Conservation (phyloP, 176 grass and related monocot genomes). For the Stipa capillata region DNA sequence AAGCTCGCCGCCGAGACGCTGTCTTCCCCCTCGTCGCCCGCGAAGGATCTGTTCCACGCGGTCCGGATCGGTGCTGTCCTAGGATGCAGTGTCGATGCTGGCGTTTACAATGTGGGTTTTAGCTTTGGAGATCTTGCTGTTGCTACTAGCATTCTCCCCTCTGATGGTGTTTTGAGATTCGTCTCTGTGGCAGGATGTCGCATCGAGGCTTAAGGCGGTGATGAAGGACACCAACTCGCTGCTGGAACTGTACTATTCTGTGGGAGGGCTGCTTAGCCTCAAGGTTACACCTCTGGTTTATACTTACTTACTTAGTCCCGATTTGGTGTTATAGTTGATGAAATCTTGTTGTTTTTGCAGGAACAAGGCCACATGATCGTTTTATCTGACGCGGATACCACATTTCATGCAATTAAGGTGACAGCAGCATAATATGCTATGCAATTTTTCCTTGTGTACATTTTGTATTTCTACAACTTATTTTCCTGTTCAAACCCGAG, state of each 20-base stretch:
- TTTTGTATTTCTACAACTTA: neutral
- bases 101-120: slow-evolving; percentile 42
- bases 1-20: slow-evolving; percentile 33
- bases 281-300: slow-evolving; percentile 36
- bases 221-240: slow-evolving; percentile 76
- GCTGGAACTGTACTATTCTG: slow-evolving; percentile 72
- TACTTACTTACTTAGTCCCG: neutral
- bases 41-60: slow-evolving; percentile 63
- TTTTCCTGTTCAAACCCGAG: neutral
- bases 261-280: slow-evolving; percentile 59
- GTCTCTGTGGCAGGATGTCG: slow-evolving; percentile 49
- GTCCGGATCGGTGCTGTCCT: slow-evolving; percentile 35
- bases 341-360: slow-evolving; percentile 20
- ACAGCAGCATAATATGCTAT: neutral
- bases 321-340: neutral
- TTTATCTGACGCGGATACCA: slow-evolving; percentile 56
- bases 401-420: slow-evolving; percentile 95
- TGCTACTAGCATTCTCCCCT: neutral
- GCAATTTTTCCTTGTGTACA: neutral
- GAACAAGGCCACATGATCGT: slow-evolving; percentile 55
- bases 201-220: slow-evolving; percentile 43
- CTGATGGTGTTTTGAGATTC: slow-evolving; percentile 8
- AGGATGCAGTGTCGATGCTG: slow-evolving; percentile 27
- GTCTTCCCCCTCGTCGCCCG: slow-evolving; percentile 6
- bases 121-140: slow-evolving; percentile 1